Base-by-base conservation (phyloP, 108 stramenopile genomes). In the Bacterosira constricta region DNA sequence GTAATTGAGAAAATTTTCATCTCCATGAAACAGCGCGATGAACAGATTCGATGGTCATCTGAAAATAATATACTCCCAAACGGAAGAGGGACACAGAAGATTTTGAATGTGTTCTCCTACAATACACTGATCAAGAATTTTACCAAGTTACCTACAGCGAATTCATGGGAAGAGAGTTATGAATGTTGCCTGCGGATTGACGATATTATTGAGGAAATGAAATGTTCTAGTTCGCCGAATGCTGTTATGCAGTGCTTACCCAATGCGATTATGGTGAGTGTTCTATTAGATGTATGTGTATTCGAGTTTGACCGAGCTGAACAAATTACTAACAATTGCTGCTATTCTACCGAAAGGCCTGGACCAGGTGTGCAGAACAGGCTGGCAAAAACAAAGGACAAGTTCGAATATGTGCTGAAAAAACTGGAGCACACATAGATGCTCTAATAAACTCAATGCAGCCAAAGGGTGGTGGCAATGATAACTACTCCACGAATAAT, bases 141-240 rank as follows among this genome's bases (percentile, higher is more conserved):
- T n/a, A 46, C 69, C 11, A 20, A 53, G 25, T 32, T 78, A 21
- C 69, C 68, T 3, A 30, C 64, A 37, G 51, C 29, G n/a, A 54
- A 15, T 35, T 63, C 69, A 1, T 76, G 68, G 69, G 77, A 71
- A 57, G 77, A 71, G 31, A 60, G 47, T 27, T 41, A 42, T 29
- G 49, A 63, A 23, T 76, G 77, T 29, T 78, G 77, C 55, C 32
- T 50, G 8, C 63, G 69, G 12, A 78, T 70, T 37, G 77, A 78
- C 34, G 63, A 78, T 3, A 50, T 78, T 18, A 51, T 78, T 21
- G 61, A 23, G 4, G 41, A 39, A 5, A 61, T 62, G 53, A 41
- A 53, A 0, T 36, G 13, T 39, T 9, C 34, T 34, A 27, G 17
- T 2, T 30, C 31, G n/a, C 35, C 49, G 21, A 57, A 67, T 55